phyloP scores from a whole-genome alignment of 2,329 filamentous ascomycete species.

The Bertia moriformis region DNA sequence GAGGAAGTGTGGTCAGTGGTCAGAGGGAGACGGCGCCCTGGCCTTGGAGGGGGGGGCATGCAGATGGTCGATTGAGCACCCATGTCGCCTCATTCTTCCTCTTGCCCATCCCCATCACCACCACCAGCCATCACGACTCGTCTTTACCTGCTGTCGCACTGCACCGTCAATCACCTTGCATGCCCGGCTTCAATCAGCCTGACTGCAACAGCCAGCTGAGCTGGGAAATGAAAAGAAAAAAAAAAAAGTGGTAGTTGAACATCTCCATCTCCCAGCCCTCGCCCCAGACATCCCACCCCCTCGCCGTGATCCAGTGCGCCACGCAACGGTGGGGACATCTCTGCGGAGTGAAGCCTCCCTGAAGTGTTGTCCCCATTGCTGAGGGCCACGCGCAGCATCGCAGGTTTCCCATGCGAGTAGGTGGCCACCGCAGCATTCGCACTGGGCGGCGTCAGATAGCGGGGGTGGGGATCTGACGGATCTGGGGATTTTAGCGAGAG shows the following conservation, averaged over 20 bases:
- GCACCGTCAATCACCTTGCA: too few relatives aligned
- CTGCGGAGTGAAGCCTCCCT: slow-evolving; percentile 63
- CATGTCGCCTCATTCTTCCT: too few relatives aligned
- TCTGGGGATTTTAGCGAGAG: slow-evolving; percentile 29
- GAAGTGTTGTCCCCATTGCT: slow-evolving; percentile 56
- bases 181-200: too few relatives aligned
- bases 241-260: slow-evolving; percentile 27
- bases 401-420: slow-evolving; percentile 55
- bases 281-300: slow-evolving; percentile 40
- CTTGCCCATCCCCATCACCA: too few relatives aligned
- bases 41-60: too few relatives aligned
- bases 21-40: too few relatives aligned
- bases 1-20: too few relatives aligned
- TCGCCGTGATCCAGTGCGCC: slow-evolving; percentile 54
- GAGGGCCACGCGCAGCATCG: slow-evolving; percentile 47
- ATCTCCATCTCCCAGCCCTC: slow-evolving; percentile 37
- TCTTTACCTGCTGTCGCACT: too few relatives aligned
- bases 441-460: slow-evolving; percentile 50
- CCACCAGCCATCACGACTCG: too few relatives aligned
- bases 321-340: slow-evolving; percentile 56
- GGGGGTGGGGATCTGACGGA: slow-evolving; percentile 34
- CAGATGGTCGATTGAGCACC: too few relatives aligned
- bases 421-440: slow-evolving; percentile 52
- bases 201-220: not conserved
- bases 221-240: slow-evolving; percentile 6